phyloP scores from a whole-genome alignment of 441 rosid genomes.

The Adansonia gregorii region DNA sequence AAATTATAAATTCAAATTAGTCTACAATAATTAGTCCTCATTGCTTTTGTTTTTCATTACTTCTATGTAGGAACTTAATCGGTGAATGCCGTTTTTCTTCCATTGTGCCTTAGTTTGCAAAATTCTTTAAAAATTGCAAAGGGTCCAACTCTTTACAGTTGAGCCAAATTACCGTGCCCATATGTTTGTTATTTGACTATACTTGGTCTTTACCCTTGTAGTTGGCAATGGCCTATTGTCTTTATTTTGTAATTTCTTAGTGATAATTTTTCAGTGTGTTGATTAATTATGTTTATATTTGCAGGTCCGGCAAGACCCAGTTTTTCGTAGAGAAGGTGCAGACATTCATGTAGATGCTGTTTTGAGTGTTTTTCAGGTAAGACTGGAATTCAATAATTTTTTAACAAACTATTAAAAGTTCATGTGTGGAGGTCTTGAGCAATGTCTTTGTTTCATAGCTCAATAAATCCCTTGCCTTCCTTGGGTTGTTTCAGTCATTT shows the following conservation, averaged over 20 bases:
- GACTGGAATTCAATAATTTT: background rate
- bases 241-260: background rate
- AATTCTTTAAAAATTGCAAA: background rate
- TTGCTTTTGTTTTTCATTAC: background rate
- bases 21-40: background rate
- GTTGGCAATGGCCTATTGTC: background rate
- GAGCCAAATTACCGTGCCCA: background rate
- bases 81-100: background rate
- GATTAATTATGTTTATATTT: conserved; percentile 9
- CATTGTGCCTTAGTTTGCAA: background rate
- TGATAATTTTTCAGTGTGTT: background rate
- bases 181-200: background rate
- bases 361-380: conserved; percentile 85
- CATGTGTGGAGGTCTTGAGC: background rate
- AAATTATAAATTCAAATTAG: background rate
- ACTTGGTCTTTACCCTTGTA: conserved; percentile 4
- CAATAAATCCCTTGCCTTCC: background rate
- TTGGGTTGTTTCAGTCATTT: conserved; percentile 1
- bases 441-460: conserved; percentile 13
- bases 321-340: conserved; percentile 94
- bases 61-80: background rate
- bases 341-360: conserved; percentile 89
- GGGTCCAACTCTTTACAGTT: background rate
- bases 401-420: background rate
- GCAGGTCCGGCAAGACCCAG: conserved; percentile 94